Conservation (phyloP, 306 rosid genomes). For the Dryas alaskensis region DNA sequence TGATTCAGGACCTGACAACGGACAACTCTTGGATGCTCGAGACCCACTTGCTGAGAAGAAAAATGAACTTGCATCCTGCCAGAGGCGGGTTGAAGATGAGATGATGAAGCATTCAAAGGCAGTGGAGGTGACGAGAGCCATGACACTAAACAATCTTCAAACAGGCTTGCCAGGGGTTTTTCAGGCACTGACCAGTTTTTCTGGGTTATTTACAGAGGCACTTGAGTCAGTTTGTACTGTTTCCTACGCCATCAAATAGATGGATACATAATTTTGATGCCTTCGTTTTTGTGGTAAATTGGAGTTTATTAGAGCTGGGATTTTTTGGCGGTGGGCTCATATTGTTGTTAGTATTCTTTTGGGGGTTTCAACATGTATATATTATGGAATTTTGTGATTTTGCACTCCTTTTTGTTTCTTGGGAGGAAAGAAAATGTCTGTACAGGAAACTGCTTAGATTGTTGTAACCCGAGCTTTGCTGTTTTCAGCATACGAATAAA, state of each 20-base stretch:
- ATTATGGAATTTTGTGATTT: conserved; percentile 64
- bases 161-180: conserved; percentile 98
- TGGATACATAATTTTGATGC: conserved; percentile 19
- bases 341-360: conserved; percentile 21
- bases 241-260: conserved; percentile 81
- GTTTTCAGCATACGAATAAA: conserved; percentile 51
- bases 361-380: conserved; percentile 59
- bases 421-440: conserved; percentile 43
- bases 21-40: conserved; percentile 71
- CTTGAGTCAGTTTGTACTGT: conserved; percentile 68
- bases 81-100: conserved; percentile 93
- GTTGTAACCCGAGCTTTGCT: conserved; percentile 49
- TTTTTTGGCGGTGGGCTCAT: conserved; percentile 27
- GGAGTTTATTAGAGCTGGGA: conserved; percentile 46
- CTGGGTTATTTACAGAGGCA: conserved; percentile 78
- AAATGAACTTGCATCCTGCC: conserved; percentile 70
- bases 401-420: conserved; percentile 36
- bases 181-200: conserved; percentile 88
- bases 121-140: conserved; percentile 81
- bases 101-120: conserved; percentile 83
- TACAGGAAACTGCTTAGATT: conserved; percentile 67
- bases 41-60: conserved; percentile 95
- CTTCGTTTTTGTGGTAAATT: conserved; percentile 33
- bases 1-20: conserved; percentile 58
- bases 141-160: conserved; percentile 91